Evolutionary conservation across 208 protist species (phyloP), one percentile per base, ranked within the genome.

Genomic region (Naegleria fowleri): DNA sequence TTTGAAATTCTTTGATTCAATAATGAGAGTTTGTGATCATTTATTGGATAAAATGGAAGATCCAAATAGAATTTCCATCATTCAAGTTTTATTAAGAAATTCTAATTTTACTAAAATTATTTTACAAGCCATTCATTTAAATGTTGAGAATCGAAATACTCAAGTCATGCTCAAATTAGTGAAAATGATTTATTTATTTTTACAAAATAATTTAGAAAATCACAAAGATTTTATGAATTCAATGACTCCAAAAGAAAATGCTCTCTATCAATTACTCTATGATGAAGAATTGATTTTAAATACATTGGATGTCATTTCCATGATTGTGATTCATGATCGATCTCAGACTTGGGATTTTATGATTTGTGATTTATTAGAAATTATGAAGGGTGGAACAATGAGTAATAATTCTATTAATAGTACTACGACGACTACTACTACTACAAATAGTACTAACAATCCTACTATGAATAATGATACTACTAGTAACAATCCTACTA

Each of bases 241-340:
- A 36, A 13, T 79, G 6, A 79, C 13, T 43, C 83, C 83, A 43
- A 40, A 39, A 29, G 36, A 22, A n/a, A 39, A 79, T 79, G 25
- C 16, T 38, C n/a, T 88, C 16, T 89, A 89, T 40, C 7, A 39
- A 55, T 89, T 89, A 40, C 39, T 89, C 38, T 89, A 67, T 89
- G 86, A 89, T 40, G 86, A 33, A 67, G 13, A 67, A 67, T 67
- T 89, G 43, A 89, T 89, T 29, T 5, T 25, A 67, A 38, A 22
- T 7, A 67, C 86, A 89, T 89, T 89, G 39, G 19, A 33, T 25
- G 36, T 89, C 33, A 38, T 89, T 5, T 40, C 36, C 25, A 33
- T 67, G 11, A 89, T 89, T 67, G 41, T 67, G 0, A 40, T 89
- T 16, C 3, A 39, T 75, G 86, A 89, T 67, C 38, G 6, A 38